phyloP scores from a whole-genome alignment of 768 basidiomycete species.

The Leccinum disarticulatum region DNA sequence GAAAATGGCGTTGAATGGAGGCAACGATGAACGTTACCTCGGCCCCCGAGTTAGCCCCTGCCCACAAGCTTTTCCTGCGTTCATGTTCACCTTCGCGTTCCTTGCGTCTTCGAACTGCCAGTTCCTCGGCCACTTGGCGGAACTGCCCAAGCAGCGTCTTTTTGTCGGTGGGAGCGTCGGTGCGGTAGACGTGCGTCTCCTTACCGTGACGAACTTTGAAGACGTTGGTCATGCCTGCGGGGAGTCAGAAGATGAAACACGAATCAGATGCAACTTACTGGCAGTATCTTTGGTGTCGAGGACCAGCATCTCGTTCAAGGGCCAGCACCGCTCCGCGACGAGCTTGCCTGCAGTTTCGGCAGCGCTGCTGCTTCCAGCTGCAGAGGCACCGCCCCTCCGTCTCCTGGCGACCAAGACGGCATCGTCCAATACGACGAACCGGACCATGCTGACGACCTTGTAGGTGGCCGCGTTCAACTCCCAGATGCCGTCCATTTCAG shows the following conservation, averaged over 20 bases:
- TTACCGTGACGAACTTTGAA: conserved; percentile 94
- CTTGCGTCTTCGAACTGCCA: conserved; percentile 83
- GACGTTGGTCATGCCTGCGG: conserved; percentile 83
- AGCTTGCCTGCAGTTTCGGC: conserved; percentile 68
- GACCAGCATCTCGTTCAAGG: conserved; percentile 89
- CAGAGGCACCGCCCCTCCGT: conserved; percentile 55
- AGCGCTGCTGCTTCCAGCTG: conserved; percentile 60
- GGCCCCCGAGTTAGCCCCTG: conserved; percentile 40
- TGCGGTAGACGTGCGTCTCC: conserved; percentile 92
- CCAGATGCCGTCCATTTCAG: conserved; percentile 79
- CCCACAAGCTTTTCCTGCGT: conserved; percentile 76
- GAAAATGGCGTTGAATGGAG: background rate
- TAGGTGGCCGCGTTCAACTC: conserved; percentile 94
- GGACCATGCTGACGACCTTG: conserved; percentile 83
- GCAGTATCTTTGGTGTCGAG: conserved; percentile 95
- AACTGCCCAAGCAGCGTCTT: conserved; percentile 81
- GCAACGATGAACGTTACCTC: conserved; percentile 36
- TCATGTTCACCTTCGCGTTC: conserved; percentile 94
- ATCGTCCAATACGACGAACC: conserved; percentile 91
- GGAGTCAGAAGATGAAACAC: conserved; percentile 4
- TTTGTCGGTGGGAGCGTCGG: conserved; percentile 80
- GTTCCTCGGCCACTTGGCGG: conserved; percentile 90
- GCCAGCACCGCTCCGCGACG: conserved; percentile 93
- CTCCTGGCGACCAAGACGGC: conserved; percentile 84
- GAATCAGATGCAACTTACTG: conserved; percentile 48